phyloP scores from a whole-genome alignment of 768 basidiomycete genomes.

The Mycena crocata region DNA sequence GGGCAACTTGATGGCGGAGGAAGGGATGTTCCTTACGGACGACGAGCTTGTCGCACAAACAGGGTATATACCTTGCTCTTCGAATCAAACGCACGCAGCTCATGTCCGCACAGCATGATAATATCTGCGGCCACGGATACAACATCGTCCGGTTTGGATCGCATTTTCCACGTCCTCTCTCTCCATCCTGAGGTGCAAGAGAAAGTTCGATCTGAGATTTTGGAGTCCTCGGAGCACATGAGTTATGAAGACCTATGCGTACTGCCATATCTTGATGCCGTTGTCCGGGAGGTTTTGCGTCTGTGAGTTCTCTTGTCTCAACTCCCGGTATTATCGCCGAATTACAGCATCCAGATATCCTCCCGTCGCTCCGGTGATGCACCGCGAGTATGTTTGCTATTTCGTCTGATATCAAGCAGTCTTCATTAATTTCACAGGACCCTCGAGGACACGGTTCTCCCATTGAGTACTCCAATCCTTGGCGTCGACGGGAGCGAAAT shows the following conservation, averaged over 20 bases:
- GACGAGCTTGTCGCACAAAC: constrained; percentile 8
- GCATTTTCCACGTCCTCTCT: constrained; percentile 39
- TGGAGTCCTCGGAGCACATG: constrained; percentile 30
- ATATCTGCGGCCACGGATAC: constrained; percentile 44
- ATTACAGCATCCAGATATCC: background rate
- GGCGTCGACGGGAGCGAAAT: background rate
- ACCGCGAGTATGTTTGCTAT: background rate
- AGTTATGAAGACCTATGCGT: constrained; percentile 38
- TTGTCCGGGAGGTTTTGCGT: constrained; percentile 9
- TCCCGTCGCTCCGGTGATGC: background rate
- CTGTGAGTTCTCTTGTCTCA: background rate
- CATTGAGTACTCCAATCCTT: background rate
- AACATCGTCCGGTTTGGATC: constrained; percentile 39
- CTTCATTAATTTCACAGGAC: background rate
- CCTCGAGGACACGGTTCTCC: background rate
- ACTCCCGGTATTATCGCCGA: background rate
- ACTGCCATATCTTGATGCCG: constrained; percentile 10
- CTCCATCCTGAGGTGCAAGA: constrained; percentile 40
- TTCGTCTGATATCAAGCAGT: background rate
- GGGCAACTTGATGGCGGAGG: background rate
- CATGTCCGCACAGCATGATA: constrained; percentile 36
- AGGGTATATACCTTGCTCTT: background rate
- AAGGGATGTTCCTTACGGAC: background rate
- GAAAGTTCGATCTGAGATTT: constrained; percentile 39
- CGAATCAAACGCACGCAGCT: background rate